Conservation (phyloP, 306 rosid species). For the Dryas octopetala region DNA sequence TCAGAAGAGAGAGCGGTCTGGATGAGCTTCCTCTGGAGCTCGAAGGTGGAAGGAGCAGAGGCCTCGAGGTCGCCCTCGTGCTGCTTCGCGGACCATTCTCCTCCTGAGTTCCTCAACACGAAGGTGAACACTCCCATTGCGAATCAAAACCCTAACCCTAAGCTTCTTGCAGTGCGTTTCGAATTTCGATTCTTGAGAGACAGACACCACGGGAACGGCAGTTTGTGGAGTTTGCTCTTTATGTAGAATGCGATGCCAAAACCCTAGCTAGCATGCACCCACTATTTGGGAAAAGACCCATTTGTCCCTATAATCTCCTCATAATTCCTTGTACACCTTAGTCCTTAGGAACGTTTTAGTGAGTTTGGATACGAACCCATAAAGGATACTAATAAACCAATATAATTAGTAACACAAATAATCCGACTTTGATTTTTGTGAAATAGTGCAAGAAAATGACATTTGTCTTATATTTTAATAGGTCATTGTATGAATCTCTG, state of each 20-base stretch:
- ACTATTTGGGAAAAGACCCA: not conserved
- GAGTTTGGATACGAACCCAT: too few relatives aligned
- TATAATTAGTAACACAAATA: too few relatives aligned
- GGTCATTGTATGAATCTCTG: too few relatives aligned
- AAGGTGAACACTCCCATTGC: conserved; percentile 88
- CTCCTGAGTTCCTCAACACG: conserved; percentile 57
- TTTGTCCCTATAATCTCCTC: not conserved
- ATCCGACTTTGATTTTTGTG: too few relatives aligned
- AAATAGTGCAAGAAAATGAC: too few relatives aligned
- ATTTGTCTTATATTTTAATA: too few relatives aligned
- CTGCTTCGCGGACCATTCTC: conserved; percentile 75
- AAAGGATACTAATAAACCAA: too few relatives aligned
- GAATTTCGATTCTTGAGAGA: not conserved
- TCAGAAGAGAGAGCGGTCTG: conserved; percentile 61
- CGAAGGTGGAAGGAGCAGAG: conserved; percentile 55
- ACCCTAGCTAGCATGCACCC: conserved; percentile 11
- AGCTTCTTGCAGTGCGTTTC: not conserved
- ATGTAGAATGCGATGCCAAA: conserved; percentile 1
- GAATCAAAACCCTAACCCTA: conserved; percentile 10
- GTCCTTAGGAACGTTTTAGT: too few relatives aligned
- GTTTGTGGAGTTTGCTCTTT: not conserved
- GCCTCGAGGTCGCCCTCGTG: conserved; percentile 70
- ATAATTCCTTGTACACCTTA: not conserved
- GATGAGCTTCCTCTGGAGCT: conserved; percentile 78
- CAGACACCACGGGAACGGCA: not conserved